Conservation (phyloP, 164 flowering plant species). For the Stephania yunnanensis region DNA sequence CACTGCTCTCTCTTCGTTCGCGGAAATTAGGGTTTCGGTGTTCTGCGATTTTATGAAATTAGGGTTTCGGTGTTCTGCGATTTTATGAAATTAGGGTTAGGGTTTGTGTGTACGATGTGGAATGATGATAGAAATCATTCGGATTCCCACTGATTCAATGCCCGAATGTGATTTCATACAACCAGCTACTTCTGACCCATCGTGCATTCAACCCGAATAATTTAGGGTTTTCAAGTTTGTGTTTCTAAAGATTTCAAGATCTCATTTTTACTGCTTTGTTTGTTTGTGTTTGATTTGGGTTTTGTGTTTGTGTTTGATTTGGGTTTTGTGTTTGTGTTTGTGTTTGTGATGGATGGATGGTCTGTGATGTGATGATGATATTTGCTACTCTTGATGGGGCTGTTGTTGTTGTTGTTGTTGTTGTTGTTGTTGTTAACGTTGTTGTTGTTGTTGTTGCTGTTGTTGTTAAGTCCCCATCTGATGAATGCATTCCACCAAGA, state of each 20-base stretch:
- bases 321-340: background rate
- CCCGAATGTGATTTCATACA: conserved; percentile 1
- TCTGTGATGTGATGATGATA: conserved; percentile 28
- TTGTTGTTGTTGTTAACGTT: too few species aligned
- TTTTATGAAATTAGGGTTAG: too few species aligned
- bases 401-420: background rate
- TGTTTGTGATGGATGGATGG: background rate
- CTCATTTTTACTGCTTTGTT: too few species aligned
- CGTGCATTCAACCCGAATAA: background rate
- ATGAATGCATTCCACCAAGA: conserved; percentile 31
- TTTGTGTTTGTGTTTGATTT: background rate
- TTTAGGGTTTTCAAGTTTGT: too few species aligned
- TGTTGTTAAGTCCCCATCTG: conserved; percentile 10
- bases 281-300: too few species aligned
- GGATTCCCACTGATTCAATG: conserved; percentile 11
- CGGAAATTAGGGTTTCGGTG: too few species aligned
- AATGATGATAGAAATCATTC: conserved; percentile 14
- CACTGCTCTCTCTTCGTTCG: too few species aligned
- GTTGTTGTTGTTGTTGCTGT: too few species aligned
- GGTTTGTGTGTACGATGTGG: background rate
- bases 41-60: too few species aligned
- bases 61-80: too few species aligned
- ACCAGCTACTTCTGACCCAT: conserved; percentile 18
- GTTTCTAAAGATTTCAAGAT: background rate
- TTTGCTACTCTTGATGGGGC: conserved; percentile 33